Percentiles rank a stretch among this genome's conserved stretches.
phyloP scores from a whole-genome alignment of 345 rosid species.

The Aquilaria yunnanensis region DNA sequence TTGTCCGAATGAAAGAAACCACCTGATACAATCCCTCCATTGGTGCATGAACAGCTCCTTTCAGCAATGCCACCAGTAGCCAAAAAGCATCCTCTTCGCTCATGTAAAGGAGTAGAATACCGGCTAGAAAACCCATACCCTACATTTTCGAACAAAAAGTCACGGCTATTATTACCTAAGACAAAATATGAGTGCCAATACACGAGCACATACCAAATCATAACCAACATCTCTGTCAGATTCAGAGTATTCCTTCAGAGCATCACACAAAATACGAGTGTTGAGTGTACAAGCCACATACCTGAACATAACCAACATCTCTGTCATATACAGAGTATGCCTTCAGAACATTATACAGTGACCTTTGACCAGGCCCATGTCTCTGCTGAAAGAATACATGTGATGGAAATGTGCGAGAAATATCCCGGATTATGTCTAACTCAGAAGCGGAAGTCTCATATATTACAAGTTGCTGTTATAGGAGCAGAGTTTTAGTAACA shows the following conservation, averaged over 20 bases:
- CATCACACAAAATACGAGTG: constrained; percentile 3
- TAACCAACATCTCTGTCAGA: constrained; percentile 2
- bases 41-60: constrained; percentile 97
- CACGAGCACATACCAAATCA: constrained; percentile 1
- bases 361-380: constrained; percentile 99
- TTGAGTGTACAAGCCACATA: constrained; percentile 12
- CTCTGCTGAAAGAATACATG: constrained; percentile 98
- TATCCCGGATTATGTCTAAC: constrained; percentile 87
- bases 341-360: constrained; percentile 89
- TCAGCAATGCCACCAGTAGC: constrained; percentile 90
- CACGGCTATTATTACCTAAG: not conserved
- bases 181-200: not conserved
- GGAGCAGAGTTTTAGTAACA: constrained; percentile 7
- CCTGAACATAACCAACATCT: constrained; percentile 99
- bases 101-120: constrained; percentile 93
- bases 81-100: constrained; percentile 98
- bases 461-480: constrained; percentile 77
- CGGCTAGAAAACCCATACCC: constrained; percentile 97
- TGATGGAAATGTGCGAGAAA: constrained; percentile 89
- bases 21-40: constrained; percentile 98
- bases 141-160: constrained; percentile 27
- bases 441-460: constrained; percentile 94
- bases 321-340: constrained; percentile 96
- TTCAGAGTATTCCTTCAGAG: too few relatives aligned
- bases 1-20: constrained; percentile 13